Percentiles rank a stretch among this genome's conserved stretches.
These are phyloP conservation scores for Sparassis latifolia DNA, from an alignment of 1,284 basidiomycete species.

Conservation along the genomic window DNA sequence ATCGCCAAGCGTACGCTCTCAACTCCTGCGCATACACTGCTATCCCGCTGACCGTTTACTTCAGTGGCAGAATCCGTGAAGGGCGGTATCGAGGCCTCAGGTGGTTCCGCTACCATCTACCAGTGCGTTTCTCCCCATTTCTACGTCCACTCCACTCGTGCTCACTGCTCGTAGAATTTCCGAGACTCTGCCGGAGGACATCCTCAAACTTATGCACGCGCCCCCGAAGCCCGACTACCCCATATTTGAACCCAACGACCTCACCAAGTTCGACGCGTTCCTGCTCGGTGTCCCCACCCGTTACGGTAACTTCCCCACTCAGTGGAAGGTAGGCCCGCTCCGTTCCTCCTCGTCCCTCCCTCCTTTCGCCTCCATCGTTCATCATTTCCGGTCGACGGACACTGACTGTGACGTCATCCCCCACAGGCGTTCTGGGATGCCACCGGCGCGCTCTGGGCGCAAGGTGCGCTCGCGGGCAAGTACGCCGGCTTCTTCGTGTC, in stretches of 20 bases:
- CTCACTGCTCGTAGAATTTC: constrained; percentile 47
- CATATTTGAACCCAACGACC: constrained; percentile 56
- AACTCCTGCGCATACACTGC: neutral
- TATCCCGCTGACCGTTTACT: constrained; percentile 2
- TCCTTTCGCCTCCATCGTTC: neutral
- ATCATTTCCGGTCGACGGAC: neutral
- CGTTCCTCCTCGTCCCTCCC: neutral
- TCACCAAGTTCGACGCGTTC: constrained; percentile 64
- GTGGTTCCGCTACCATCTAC: constrained; percentile 69
- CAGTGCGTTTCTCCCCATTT: constrained; percentile 41
- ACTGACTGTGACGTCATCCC: constrained; percentile 1
- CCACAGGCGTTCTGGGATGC: constrained; percentile 72
- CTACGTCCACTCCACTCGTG: neutral
- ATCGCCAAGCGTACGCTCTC: constrained; percentile 54
- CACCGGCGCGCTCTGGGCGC: constrained; percentile 74
- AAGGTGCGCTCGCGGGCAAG: constrained; percentile 74
- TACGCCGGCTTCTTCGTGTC: constrained; percentile 72
- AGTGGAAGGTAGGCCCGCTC: constrained; percentile 51
- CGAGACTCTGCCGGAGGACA: constrained; percentile 80
- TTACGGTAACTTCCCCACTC: constrained; percentile 63
- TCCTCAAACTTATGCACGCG: constrained; percentile 75
- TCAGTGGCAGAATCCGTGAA: constrained; percentile 78
- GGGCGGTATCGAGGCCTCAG: constrained; percentile 62
- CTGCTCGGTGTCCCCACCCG: constrained; percentile 78
- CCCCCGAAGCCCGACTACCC: constrained; percentile 70